Evolutionary conservation across 2,329 filamentous ascomycete species (phyloP), one percentile per base, ranked within the genome.

Genomic region (Colletotrichum sp.): DNA sequence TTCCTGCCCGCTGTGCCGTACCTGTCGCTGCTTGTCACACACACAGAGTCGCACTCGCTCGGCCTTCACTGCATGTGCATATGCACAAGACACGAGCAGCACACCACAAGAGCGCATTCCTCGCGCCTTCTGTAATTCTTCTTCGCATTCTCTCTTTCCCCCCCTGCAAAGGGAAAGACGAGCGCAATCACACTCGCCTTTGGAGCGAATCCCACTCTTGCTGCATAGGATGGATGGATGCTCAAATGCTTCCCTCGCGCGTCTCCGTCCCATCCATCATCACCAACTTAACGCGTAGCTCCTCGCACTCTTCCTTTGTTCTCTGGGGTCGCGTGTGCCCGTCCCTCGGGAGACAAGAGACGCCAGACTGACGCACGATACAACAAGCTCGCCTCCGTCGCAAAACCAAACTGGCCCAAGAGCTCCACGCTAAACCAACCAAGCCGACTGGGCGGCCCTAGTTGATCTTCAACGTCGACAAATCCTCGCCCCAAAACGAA

Each of bases 401-500:
- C 64, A 68, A 52, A 64, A 71, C 62, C 21, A 60, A 36, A 12
- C 28, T 60, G 65, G 34, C n/a, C 36, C 70, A 52, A 56, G 28
- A 73, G 26, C 73, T 24, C 56, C n/a, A 66, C 69, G 62, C 73
- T 73, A 75, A 21, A 36, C 38, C 12, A 60, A 30, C 52, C 58
- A 69, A 71, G 73, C 58, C 56, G 28, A 56, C 64, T 60, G 70
- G 43, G 64, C 73, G 70, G 70, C 64, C 70, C 70, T 48, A 68
- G 64, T 58, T 68, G 73, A 69, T 75, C 70, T 75, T 73, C 73
- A 75, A 75, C 70, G 70, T 75, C 73, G 64, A 64, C 64, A 69
- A 60, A 13, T 28, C 18, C 32, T 56, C 32, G n/a, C 15, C 64
- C 28, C 67, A 52, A 60, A 73, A 65, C 67, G 43, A 73, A 69